Evolutionary conservation across 2,329 filamentous ascomycete species (phyloP).

Genomic region (Didymella sp.): DNA sequence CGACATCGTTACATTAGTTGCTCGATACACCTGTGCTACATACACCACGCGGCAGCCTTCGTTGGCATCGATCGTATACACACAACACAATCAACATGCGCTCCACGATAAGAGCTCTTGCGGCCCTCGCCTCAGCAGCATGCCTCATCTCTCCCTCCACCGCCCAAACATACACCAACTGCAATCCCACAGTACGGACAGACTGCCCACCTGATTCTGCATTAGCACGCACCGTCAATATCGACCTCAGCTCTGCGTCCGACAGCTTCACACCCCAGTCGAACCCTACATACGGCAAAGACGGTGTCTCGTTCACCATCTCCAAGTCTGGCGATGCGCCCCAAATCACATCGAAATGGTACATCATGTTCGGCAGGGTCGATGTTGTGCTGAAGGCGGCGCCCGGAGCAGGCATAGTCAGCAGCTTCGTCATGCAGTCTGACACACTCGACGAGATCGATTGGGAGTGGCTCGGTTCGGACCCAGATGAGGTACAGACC

Average conservation of each 20-base stretch:
- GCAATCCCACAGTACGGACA: conserved; percentile 63
- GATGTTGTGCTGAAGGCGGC: conserved; percentile 86
- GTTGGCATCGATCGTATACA: conserved; percentile 11
- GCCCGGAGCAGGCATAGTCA: conserved; percentile 89
- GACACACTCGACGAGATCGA: conserved; percentile 96
- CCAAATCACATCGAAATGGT: conserved; percentile 87
- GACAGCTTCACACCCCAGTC: conserved; percentile 78
- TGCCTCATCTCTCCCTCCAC: conserved; percentile 49
- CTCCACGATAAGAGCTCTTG: conserved; percentile 44
- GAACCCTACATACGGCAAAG: conserved; percentile 72
- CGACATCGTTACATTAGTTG: conserved; percentile 7
- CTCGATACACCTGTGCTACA: conserved; percentile 18
- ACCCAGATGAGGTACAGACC: conserved; percentile 80
- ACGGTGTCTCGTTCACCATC: conserved; percentile 85
- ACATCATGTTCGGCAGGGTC: conserved; percentile 98
- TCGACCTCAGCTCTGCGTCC: conserved; percentile 81
- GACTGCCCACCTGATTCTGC: conserved; percentile 78
- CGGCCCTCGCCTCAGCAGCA: conserved; percentile 50
- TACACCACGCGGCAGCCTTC: conserved; percentile 9
- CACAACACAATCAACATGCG: conserved; percentile 40
- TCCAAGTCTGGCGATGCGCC: conserved; percentile 80
- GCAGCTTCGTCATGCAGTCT: conserved; percentile 87
- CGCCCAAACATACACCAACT: conserved; percentile 63
- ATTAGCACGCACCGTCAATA: conserved; percentile 78
- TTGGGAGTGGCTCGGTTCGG: conserved; percentile 90